Conservation (phyloP, 345 rosid genomes). For the Linum trigynum region DNA sequence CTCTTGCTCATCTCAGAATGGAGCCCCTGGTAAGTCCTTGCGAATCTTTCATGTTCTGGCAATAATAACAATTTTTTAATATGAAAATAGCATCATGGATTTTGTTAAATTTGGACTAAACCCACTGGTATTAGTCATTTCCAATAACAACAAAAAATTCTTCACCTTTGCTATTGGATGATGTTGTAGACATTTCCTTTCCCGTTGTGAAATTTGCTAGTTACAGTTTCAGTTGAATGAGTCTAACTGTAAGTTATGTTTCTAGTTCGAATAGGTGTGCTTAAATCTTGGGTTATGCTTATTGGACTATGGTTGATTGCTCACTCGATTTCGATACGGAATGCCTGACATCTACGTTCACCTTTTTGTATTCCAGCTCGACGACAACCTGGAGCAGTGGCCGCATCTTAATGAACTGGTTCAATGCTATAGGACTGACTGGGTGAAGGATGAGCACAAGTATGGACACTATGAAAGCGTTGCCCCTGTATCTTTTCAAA, state of each 20-base stretch:
- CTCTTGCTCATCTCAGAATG: slow-evolving; percentile 39
- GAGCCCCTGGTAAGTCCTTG: slow-evolving; percentile 44
- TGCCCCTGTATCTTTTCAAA: slow-evolving; percentile 55
- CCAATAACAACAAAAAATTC: too few relatives aligned
- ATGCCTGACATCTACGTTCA: not conserved
- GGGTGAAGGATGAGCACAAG: slow-evolving; percentile 88
- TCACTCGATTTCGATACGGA: not conserved
- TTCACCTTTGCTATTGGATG: too few relatives aligned
- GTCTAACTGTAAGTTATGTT: too few relatives aligned
- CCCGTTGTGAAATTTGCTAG: too few relatives aligned
- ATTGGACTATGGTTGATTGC: not conserved
- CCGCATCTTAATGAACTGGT: slow-evolving; percentile 86
- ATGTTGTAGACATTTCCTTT: too few relatives aligned
- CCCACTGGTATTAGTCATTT: too few relatives aligned
- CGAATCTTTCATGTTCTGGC: too few relatives aligned
- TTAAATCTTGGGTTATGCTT: not conserved
- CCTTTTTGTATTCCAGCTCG: slow-evolving; percentile 37
- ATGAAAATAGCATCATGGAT: too few relatives aligned
- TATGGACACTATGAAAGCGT: slow-evolving; percentile 76
- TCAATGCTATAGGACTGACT: slow-evolving; percentile 77
- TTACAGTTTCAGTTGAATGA: too few relatives aligned
- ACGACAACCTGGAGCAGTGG: slow-evolving; percentile 90
- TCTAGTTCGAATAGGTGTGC: not conserved
- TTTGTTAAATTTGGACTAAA: too few relatives aligned
- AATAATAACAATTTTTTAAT: too few relatives aligned